Base-by-base conservation (phyloP, 2,329 filamentous ascomycete genomes). In the Hypoxylon sp. region DNA sequence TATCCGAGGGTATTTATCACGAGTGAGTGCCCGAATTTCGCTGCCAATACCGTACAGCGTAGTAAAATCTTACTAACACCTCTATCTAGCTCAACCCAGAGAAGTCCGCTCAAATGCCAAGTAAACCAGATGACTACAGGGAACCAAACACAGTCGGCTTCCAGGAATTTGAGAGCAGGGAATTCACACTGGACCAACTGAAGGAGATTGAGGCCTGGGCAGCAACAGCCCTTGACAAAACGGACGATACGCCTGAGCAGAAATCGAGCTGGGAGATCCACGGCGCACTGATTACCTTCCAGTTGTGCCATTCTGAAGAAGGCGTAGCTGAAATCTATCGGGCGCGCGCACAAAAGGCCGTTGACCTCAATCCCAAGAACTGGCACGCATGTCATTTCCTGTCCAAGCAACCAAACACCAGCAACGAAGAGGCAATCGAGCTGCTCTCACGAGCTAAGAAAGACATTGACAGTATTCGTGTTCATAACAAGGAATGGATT, bases 341-440 rank as follows among this genome's bases (percentile, higher is more conserved):
- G 22, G 59, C 63, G 17, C 73, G 77, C 42, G 75, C 74, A 6
- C 70, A 62, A 13, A 74, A 64, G 24, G 76, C 77, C 8, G 57
- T 77, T 8, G 68, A 75, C 5, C 70, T 78, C 4, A 72, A 78
- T 48, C 72, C 73, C 14, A 71, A 73, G 37, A 78, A 78, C 51
- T 77, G 72, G 75, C 74, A 77, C 47, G 77, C 77, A 0, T 75
- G 72, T 33, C 76, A 78, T 54, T 78, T 77, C 62, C 65, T 78
- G 11, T 68, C 76, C 4, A 73, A 72, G n/a, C 73, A 72, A 24
- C 65, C 71, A 0, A 57, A 39, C 47, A 78, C 74, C 1, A 68
- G 65, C 24, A 70, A 67, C n/a, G 69, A 76, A 6, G 70, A 76
- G 10, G 73, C 74, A 1, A 68, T 75, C 8, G 47, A 71, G 24